Evolutionary conservation across 805 yeast genomes (phyloP), one percentile per base, ranked within the genome.

Genomic region (Wickerhamomyces alni): DNA sequence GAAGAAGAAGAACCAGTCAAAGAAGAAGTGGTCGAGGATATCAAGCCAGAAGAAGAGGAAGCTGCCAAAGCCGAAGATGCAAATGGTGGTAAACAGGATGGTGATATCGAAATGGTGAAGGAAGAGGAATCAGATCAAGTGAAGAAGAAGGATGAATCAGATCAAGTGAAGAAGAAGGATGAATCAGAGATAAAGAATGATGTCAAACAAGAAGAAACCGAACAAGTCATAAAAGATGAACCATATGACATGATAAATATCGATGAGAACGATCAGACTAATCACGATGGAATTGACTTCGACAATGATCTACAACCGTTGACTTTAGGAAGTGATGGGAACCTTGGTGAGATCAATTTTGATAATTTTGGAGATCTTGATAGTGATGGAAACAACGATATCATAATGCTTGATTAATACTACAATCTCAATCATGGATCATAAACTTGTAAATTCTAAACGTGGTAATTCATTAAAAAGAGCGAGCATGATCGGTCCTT

Each of bases 351-450:
- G 9, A 22, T 43, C 8, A 44, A 39, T 16, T 45, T 45, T 30
- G 49, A 42, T 12, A 33, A 28, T 25, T 45, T 45, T 27, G 47
- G 47, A 4, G 33, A 38, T 15, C 25, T 36, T 10, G 37, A 25
- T 16, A 40, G 37, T 27, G 36, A 31, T 25, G 41, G 34, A 21
- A 35, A 34, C 17, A 27, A 37, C 17, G 48, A 39, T 35, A 33
- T 44, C 21, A 39, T 44, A 11, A 44, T 41, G 45, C 16, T 44
- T n/a, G 48, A 44, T 39, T 44, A 24, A 38, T 28, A 28, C 31
- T 15, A 28, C 11, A 16, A 21, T 21, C n/a, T n/a, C n/a, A n/a
- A n/a, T n/a, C n/a, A n/a, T n/a, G n/a, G n/a, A n/a, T n/a, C n/a
- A n/a, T n/a, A n/a, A n/a, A n/a, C n/a, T n/a, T n/a, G n/a, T n/a